phyloP scores from a whole-genome alignment of 2,329 filamentous ascomycete genomes.

The Hymenoscyphus scutula region DNA sequence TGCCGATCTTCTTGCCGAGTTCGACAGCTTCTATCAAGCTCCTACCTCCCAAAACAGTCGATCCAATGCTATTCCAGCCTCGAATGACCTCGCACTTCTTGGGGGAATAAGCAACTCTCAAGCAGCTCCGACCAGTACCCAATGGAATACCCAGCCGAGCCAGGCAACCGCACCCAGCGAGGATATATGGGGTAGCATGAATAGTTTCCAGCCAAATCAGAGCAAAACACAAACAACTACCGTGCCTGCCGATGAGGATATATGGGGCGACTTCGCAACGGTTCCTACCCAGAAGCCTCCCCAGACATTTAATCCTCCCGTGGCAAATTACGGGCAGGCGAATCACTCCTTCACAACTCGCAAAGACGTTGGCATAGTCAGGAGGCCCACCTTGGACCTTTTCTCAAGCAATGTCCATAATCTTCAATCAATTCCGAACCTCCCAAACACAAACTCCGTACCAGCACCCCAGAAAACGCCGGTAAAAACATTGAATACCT shows the following conservation, averaged over 20 bases:
- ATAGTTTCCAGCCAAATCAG: constrained; percentile 20
- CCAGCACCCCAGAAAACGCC: constrained; percentile 9
- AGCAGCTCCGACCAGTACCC: constrained; percentile 17
- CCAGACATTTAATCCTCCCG: constrained; percentile 4
- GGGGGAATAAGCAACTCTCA: constrained; percentile 18
- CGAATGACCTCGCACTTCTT: constrained; percentile 29
- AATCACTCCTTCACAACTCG: constrained; percentile 12
- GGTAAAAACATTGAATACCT: neutral
- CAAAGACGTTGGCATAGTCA: constrained; percentile 21
- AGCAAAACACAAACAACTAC: constrained; percentile 13
- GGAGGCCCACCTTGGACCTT: constrained; percentile 30
- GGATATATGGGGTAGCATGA: constrained; percentile 31
- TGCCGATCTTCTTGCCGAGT: constrained; percentile 63
- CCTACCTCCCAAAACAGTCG: constrained; percentile 32
- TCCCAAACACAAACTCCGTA: constrained; percentile 10
- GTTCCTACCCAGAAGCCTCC: constrained; percentile 10
- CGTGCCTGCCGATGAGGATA: constrained; percentile 25
- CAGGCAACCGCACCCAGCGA: constrained; percentile 13
- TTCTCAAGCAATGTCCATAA: constrained; percentile 27
- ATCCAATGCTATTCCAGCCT: constrained; percentile 23
- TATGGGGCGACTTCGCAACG: constrained; percentile 33
- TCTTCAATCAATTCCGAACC: constrained; percentile 12
- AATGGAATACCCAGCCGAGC: neutral
- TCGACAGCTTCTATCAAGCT: constrained; percentile 48
- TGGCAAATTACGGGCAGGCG: constrained; percentile 18